Evolutionary conservation across 2,329 filamentous ascomycete genomes (phyloP).

Genomic region (Fusarium neocosmosporiellum): DNA sequence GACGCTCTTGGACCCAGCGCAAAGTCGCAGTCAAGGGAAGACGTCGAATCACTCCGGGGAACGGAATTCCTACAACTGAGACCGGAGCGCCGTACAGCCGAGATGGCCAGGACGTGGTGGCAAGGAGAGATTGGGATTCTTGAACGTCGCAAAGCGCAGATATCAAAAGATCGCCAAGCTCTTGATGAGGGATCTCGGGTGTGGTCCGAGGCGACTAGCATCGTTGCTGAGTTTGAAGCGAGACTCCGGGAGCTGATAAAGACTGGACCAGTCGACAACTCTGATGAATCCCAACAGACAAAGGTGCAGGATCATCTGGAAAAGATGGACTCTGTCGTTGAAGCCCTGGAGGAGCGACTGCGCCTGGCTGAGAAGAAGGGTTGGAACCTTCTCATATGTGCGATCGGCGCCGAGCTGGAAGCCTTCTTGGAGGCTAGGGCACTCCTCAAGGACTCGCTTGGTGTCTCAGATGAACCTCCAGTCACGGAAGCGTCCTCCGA

Average conservation of each 20-base stretch:
- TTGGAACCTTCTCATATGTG: slow-evolving; percentile 82
- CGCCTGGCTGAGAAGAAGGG: slow-evolving; percentile 67
- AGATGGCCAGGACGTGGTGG: slow-evolving; percentile 80
- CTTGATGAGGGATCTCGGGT: slow-evolving; percentile 74
- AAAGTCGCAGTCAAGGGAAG: slow-evolving; percentile 24
- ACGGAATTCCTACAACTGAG: slow-evolving; percentile 70
- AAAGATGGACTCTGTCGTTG: slow-evolving; percentile 68
- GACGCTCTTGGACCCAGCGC: slow-evolving; percentile 51
- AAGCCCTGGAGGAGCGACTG: slow-evolving; percentile 65
- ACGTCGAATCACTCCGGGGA: slow-evolving; percentile 51
- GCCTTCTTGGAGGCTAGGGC: slow-evolving; percentile 71
- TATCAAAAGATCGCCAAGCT: slow-evolving; percentile 71
- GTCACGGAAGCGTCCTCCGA: slow-evolving; percentile 12
- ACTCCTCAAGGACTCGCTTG: slow-evolving; percentile 56
- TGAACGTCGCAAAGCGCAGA: slow-evolving; percentile 63
- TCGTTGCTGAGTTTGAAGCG: slow-evolving; percentile 74
- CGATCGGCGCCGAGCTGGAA: slow-evolving; percentile 79
- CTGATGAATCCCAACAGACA: slow-evolving; percentile 51
- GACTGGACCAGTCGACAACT: slow-evolving; percentile 41
- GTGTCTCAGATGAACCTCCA: slow-evolving; percentile 6
- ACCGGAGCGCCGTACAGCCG: slow-evolving; percentile 72
- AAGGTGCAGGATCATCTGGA: slow-evolving; percentile 59
- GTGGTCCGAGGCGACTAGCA: slow-evolving; percentile 71
- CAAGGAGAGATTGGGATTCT: slow-evolving; percentile 69
- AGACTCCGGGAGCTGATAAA: slow-evolving; percentile 68